Conservation (phyloP, 768 basidiomycete genomes). For the Lepiota brunneoincarnata region DNA sequence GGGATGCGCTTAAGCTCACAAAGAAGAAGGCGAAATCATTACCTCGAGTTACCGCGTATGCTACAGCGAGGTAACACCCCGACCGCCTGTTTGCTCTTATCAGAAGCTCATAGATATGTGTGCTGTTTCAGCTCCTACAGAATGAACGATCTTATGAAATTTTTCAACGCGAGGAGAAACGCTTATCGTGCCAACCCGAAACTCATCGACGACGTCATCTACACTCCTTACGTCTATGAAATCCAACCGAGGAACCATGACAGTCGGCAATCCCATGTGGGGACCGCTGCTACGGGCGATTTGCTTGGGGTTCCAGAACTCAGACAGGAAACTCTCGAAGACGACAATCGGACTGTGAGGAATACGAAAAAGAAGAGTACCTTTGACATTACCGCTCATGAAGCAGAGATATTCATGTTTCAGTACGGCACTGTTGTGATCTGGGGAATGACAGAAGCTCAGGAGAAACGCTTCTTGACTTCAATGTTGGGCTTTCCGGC, state of each 20-base stretch:
- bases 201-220: constrained; percentile 89
- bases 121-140: constrained; percentile 70
- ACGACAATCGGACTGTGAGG: constrained; percentile 28
- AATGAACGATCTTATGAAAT: constrained; percentile 83
- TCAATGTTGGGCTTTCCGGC: constrained; percentile 65
- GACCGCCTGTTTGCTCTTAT: background rate
- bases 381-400: constrained; percentile 61
- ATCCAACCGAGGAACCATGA: constrained; percentile 36
- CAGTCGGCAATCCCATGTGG: constrained; percentile 19
- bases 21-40: constrained; percentile 93
- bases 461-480: constrained; percentile 86
- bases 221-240: constrained; percentile 88
- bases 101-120: background rate
- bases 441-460: constrained; percentile 95
- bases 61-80: constrained; percentile 74
- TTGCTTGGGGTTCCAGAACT: constrained; percentile 79
- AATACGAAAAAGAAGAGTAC: constrained; percentile 56
- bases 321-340: constrained; percentile 32
- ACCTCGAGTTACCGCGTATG: constrained; percentile 94
- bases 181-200: constrained; percentile 87
- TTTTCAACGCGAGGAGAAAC: constrained; percentile 78
- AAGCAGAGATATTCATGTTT: constrained; percentile 91
- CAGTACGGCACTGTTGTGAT: constrained; percentile 94
- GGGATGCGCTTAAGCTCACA: constrained; percentile 86
- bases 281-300: constrained; percentile 54